Evolutionary conservation across 2,329 filamentous ascomycete species (phyloP), one percentile per base, ranked within the genome.

Genomic region (Pyrenochaeta sp.): DNA sequence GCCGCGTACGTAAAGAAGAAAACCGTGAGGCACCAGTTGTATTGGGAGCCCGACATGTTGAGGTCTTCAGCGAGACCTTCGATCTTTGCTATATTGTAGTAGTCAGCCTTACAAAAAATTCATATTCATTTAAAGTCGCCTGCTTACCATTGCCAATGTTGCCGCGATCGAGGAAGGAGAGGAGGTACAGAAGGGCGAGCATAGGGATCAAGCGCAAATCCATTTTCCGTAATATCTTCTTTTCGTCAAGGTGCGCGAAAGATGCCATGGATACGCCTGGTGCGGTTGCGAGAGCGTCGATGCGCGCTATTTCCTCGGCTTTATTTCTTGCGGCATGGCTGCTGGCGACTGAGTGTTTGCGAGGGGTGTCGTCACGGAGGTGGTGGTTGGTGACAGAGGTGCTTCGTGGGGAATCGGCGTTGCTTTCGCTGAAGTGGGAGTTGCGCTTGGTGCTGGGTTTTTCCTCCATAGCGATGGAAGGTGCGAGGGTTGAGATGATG

Each of bases 1-100:
- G 78, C 67, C n/a, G 80, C 78, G 56, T 83, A 83, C 0, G 78
- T 78, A 52, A 82, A 80, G 69, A 91, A 91, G 74, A 90, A 91
- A 0, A 90, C 74, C 0, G 88, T 90, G 50, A 91, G 67, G 2
- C 86, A 86, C 6, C 84, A 87, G 1, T 90, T 80, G 58, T 90
- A 90, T 66, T 90, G 81, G 45, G 88, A 84, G 0, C 84, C 86
- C 1, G 62, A 65, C 66, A 78, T 71, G 3, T 64, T 51, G 19
- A 74, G 50, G 27, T 72, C 69, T 50, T 67, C 66, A 5, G 61
- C 66, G 25, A 77, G 56, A 1, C 73, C 72, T 49, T 76, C 72
- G n/a, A 80, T 75, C 24, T 72, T 72, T 56, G 69, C 79, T 36
- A 15, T 36, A 15, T 36, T 13, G 12, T 12, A 36, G 12, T 9